Percentiles rank a stretch among this genome's conserved stretches.
These are phyloP conservation scores for Megacollybia platyphylla DNA, from an alignment of 1,284 basidiomycete species.

Conservation along the genomic window DNA sequence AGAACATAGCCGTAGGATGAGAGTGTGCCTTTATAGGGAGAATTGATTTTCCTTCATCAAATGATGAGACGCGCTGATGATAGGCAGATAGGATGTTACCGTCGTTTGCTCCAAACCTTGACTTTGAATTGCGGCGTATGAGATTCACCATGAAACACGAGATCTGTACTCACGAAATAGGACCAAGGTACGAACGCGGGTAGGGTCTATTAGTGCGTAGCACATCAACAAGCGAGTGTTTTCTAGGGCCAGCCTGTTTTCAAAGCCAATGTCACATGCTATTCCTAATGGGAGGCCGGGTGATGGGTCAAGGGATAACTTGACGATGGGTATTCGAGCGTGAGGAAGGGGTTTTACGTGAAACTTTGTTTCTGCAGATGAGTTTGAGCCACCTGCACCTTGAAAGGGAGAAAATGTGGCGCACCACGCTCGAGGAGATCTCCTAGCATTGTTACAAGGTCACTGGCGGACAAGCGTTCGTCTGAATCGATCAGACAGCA, in stretches of 20 bases:
- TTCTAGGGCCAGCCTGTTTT: constrained; percentile 92
- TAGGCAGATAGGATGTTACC: constrained; percentile 24
- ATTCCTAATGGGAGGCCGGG: constrained; percentile 83
- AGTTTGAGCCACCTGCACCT: constrained; percentile 1
- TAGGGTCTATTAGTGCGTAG: constrained; percentile 95
- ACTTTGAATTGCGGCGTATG: constrained; percentile 33
- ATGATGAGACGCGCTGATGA: constrained; percentile 4
- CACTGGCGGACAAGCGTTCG: constrained; percentile 65
- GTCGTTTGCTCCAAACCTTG: constrained; percentile 97
- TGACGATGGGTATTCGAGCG: constrained; percentile 97
- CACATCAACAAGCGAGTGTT: constrained; percentile 94
- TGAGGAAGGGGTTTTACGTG: constrained; percentile 94
- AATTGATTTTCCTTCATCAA: constrained; percentile 81
- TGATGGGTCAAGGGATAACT: constrained; percentile 86
- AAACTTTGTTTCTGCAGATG: constrained; percentile 80
- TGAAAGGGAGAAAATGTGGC: constrained; percentile 12
- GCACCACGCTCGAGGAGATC: constrained; percentile 85
- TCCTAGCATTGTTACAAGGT: constrained; percentile 90
- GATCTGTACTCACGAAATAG: constrained; percentile 70
- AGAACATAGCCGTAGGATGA: constrained; percentile 98
- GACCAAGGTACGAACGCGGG: constrained; percentile 86
- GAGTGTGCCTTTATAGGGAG: constrained; percentile 91
- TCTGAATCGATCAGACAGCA: constrained; percentile 90
- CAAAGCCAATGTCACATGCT: constrained; percentile 97
- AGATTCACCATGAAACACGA: constrained; percentile 4